A percentile compares a stretch with the other conserved stretches of the same genome.
Conservation (phyloP, 192 early-diverging fungal species). For the Cladochytrium replicatum region DNA sequence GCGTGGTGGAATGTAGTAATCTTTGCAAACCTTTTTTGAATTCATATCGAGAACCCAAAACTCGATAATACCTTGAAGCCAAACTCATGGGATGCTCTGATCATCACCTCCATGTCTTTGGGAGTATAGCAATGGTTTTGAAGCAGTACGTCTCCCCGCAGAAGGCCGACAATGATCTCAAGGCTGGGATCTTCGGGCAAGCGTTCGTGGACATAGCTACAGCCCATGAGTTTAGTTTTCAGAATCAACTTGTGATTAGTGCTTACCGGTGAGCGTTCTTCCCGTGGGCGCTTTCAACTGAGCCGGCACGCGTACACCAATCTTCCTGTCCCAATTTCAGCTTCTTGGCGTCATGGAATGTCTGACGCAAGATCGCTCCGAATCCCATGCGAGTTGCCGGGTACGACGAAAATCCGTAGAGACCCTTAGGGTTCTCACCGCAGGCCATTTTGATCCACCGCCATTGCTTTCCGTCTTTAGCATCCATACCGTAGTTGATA, state of each 20-base stretch:
- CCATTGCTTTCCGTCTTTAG: slow-evolving; percentile 32
- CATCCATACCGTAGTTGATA: slow-evolving; percentile 36
- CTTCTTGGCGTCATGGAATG: slow-evolving; percentile 40
- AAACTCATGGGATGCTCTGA: slow-evolving; percentile 62
- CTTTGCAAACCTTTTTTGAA: too few species aligned
- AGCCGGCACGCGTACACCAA: slow-evolving; percentile 41
- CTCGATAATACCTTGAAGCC: too few species aligned
- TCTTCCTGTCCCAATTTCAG: slow-evolving; percentile 43
- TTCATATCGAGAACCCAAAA: too few species aligned
- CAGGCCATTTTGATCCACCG: slow-evolving; percentile 77
- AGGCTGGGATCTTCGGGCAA: slow-evolving; percentile 53
- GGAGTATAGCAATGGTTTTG: slow-evolving; percentile 61
- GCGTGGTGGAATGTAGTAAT: slow-evolving; percentile 71
- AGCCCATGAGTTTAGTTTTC: too few species aligned
- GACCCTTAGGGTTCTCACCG: slow-evolving; percentile 63
- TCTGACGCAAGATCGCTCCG: slow-evolving; percentile 54
- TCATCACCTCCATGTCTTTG: slow-evolving; percentile 62
- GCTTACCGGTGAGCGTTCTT: slow-evolving; percentile 25
- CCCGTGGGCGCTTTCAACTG: slow-evolving; percentile 12
- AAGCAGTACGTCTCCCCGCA: slow-evolving; percentile 57
- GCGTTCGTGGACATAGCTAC: slow-evolving; percentile 20
- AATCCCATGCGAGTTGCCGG: slow-evolving; percentile 42
- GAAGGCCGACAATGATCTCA: slow-evolving; percentile 53
- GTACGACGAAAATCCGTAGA: slow-evolving; percentile 24
- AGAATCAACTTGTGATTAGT: too few species aligned